Conservation (phyloP, 768 basidiomycete species). For the Boletus rex-veris region DNA sequence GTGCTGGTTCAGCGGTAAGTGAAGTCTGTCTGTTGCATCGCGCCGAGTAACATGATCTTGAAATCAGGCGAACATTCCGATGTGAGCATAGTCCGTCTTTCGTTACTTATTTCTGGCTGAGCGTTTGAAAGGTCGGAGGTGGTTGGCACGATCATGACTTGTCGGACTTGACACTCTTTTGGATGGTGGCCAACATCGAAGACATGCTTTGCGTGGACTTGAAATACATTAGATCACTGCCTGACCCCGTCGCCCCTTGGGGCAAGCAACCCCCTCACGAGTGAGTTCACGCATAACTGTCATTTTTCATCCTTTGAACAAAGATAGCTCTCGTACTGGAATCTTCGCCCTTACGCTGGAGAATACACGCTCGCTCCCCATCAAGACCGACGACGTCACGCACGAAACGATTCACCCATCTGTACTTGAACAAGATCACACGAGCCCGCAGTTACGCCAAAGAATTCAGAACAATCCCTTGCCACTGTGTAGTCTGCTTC, state of each 20-base stretch:
- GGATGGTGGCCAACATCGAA: slow-evolving; percentile 62
- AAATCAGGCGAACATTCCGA: slow-evolving; percentile 30
- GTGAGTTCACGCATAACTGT: slow-evolving; percentile 35
- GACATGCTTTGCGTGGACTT: slow-evolving; percentile 55
- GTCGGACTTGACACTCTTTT: slow-evolving; percentile 57
- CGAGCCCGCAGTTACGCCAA: slow-evolving; percentile 34
- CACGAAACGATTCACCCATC: slow-evolving; percentile 63
- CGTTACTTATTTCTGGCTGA: neutral
- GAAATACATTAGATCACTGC: slow-evolving; percentile 47
- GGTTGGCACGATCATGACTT: slow-evolving; percentile 68
- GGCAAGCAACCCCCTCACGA: slow-evolving; percentile 60
- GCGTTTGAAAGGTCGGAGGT: slow-evolving; percentile 54
- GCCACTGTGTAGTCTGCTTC: slow-evolving; percentile 42
- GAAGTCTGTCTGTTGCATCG: neutral
- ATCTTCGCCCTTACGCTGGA: slow-evolving; percentile 48
- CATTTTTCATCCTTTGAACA: neutral
- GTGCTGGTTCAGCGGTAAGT: slow-evolving; percentile 71
- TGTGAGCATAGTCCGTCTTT: slow-evolving; percentile 1
- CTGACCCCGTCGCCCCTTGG: slow-evolving; percentile 55
- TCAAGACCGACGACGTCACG: slow-evolving; percentile 40
- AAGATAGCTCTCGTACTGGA: slow-evolving; percentile 47
- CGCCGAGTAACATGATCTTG: slow-evolving; percentile 5
- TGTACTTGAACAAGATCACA: slow-evolving; percentile 43
- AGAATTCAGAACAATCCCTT: slow-evolving; percentile 41
- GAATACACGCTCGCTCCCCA: slow-evolving; percentile 49